Evolutionary conservation across 108 stramenopile genomes (phyloP).

Genomic region (Chaetoceros tenuissimus): DNA sequence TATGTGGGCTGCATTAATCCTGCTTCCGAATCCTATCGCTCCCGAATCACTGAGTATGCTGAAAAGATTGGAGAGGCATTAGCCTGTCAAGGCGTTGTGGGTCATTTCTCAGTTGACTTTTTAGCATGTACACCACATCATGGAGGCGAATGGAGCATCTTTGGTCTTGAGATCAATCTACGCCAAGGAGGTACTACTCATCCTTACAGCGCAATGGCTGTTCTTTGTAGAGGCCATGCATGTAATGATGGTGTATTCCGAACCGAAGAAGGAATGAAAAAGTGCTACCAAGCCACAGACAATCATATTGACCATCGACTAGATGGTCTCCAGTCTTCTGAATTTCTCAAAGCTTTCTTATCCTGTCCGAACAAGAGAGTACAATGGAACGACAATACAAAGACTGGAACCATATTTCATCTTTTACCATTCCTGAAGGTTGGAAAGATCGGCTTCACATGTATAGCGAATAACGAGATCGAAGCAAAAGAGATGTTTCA

Average conservation of each 20-base stretch:
- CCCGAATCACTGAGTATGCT: constrained; percentile 9
- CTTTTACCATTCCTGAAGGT: constrained; percentile 15
- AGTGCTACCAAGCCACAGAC: constrained; percentile 23
- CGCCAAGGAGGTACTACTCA: constrained; percentile 27
- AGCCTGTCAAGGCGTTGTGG: constrained; percentile 14
- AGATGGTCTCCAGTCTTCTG: constrained; percentile 5
- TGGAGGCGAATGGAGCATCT: constrained; percentile 15
- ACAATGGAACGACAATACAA: constrained; percentile 17
- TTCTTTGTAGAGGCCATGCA: constrained; percentile 19
- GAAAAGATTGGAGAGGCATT: constrained; percentile 15
- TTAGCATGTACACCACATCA: constrained; percentile 6
- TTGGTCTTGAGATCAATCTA: constrained; percentile 21
- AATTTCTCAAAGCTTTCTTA: background rate
- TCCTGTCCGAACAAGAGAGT: constrained; percentile 6
- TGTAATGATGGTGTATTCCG: constrained; percentile 21
- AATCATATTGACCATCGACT: constrained; percentile 6
- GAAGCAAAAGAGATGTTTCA: constrained; percentile 12
- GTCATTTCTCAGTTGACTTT: constrained; percentile 24
- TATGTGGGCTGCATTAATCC: constrained; percentile 20
- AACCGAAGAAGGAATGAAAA: constrained; percentile 13
- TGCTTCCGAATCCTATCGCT: constrained; percentile 7
- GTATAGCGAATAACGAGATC: constrained; percentile 11
- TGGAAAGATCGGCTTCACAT: constrained; percentile 24
- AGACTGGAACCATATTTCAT: constrained; percentile 24
- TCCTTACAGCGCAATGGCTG: constrained; percentile 19